Evolutionary conservation across 2,329 filamentous ascomycete species (phyloP).

Genomic region (Pseudocercospora vitis): DNA sequence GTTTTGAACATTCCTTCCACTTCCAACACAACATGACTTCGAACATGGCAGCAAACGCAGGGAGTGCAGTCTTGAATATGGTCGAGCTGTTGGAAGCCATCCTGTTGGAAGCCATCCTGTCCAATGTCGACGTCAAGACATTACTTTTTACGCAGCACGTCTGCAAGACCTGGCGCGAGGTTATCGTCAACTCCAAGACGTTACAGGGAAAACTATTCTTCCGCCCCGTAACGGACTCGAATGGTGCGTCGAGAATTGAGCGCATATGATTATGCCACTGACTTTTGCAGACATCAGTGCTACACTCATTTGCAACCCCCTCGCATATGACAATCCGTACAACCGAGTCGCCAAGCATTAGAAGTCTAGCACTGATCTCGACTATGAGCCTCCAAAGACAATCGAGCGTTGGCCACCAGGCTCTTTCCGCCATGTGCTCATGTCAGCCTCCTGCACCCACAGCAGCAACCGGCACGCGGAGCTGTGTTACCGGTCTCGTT

Average conservation of each 20-base stretch:
- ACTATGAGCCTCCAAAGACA: too few relatives aligned
- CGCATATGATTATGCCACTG: too few relatives aligned
- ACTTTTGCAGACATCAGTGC: too few relatives aligned
- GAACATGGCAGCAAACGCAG: not conserved
- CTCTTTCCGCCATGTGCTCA: too few relatives aligned
- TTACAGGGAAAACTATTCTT: not conserved
- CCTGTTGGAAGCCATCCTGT: slow-evolving; percentile 15
- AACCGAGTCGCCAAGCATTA: too few relatives aligned
- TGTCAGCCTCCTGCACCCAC: too few relatives aligned
- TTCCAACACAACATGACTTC: too few relatives aligned
- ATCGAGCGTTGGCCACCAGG: too few relatives aligned
- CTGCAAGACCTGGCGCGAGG: not conserved
- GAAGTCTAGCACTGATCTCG: too few relatives aligned
- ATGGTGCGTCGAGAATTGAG: not conserved
- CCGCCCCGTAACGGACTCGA: not conserved
- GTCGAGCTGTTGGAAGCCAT: slow-evolving; percentile 19
- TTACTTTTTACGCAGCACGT: slow-evolving; percentile 11
- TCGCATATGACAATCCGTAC: not conserved
- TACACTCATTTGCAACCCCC: not conserved
- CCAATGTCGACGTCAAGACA: slow-evolving; percentile 14
- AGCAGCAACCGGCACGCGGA: too few relatives aligned
- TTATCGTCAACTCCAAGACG: not conserved
- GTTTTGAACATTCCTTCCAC: too few relatives aligned
- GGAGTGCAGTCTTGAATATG: slow-evolving; percentile 7
- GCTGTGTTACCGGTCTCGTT: too few relatives aligned